phyloP scores from a whole-genome alignment of 2,329 filamentous ascomycete species.

The Fusarium luffae region DNA sequence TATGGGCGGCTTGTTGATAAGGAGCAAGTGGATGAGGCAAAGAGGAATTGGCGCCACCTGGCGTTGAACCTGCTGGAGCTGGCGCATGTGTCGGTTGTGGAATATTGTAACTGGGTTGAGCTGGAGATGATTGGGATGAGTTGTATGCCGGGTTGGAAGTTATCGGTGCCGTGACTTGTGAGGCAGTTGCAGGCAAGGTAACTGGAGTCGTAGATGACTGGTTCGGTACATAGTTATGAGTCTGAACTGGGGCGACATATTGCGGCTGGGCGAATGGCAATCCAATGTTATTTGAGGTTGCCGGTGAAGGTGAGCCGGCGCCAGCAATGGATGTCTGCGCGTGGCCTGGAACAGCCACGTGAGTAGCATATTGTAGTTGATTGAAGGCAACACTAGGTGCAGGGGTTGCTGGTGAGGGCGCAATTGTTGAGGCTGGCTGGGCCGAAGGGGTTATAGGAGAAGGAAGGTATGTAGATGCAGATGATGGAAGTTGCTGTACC shows the following conservation, averaged over 20 bases:
- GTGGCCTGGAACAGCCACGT: slow-evolving; percentile 28
- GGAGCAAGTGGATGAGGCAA: neutral
- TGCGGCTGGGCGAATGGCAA: slow-evolving; percentile 37
- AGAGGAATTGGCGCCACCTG: neutral
- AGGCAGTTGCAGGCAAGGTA: neutral
- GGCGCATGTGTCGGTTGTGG: slow-evolving; percentile 40
- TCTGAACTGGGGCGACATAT: slow-evolving; percentile 30
- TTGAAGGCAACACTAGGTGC: slow-evolving; percentile 16
- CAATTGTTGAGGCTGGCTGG: slow-evolving; percentile 14
- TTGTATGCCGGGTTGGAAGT: slow-evolving; percentile 14
- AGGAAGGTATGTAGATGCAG: slow-evolving; percentile 18
- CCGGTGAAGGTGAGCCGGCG: slow-evolving; percentile 4
- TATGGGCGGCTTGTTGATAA: slow-evolving; percentile 23
- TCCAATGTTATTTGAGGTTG: slow-evolving; percentile 13
- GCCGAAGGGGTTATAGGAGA: slow-evolving; percentile 24
- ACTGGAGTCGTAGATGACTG: slow-evolving; percentile 4
- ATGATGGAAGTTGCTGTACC: slow-evolving; percentile 22
- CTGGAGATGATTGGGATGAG: slow-evolving; percentile 13
- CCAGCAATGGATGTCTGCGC: slow-evolving; percentile 4
- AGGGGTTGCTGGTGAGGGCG: slow-evolving; percentile 22
- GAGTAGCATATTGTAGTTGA: slow-evolving; percentile 38
- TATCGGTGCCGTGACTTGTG: slow-evolving; percentile 1
- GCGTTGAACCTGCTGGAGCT: slow-evolving; percentile 8
- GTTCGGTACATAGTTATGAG: slow-evolving; percentile 19
- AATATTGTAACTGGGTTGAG: slow-evolving; percentile 29